Conservation (phyloP, 768 basidiomycete genomes). For the Lepiota brunneoincarnata region DNA sequence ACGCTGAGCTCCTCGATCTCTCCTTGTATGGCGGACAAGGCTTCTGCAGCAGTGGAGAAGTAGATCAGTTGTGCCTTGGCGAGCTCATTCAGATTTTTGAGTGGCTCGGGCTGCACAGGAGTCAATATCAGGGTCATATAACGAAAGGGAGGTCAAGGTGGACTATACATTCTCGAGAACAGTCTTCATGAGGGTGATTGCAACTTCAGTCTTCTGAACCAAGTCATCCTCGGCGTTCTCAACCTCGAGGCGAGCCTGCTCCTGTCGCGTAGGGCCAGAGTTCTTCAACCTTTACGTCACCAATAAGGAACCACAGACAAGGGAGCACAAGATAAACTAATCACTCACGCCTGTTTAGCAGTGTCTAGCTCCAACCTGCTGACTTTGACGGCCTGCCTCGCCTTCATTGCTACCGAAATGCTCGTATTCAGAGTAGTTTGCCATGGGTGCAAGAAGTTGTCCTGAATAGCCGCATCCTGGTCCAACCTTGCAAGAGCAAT, state of each 20-base stretch:
- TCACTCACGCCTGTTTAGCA: slow-evolving; percentile 80
- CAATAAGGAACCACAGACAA: not conserved
- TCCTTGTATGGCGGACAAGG: slow-evolving; percentile 78
- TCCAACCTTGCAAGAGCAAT: slow-evolving; percentile 71
- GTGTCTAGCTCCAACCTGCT: slow-evolving; percentile 88
- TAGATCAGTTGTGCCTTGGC: slow-evolving; percentile 86
- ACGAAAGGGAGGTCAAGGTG: slow-evolving; percentile 5
- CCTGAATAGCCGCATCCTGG: slow-evolving; percentile 73
- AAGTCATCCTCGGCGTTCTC: slow-evolving; percentile 95
- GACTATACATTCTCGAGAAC: slow-evolving; percentile 90
- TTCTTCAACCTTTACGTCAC: slow-evolving; percentile 64
- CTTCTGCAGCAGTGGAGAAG: slow-evolving; percentile 76
- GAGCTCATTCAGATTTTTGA: slow-evolving; percentile 92
- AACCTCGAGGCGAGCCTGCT: slow-evolving; percentile 88
- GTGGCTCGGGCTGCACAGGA: slow-evolving; percentile 76
- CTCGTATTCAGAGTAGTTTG: slow-evolving; percentile 81
- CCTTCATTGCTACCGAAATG: slow-evolving; percentile 90
- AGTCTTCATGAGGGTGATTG: slow-evolving; percentile 96
- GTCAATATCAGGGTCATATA: slow-evolving; percentile 4
- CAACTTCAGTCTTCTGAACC: slow-evolving; percentile 97
- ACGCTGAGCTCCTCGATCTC: slow-evolving; percentile 93
- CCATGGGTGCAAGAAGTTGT: slow-evolving; percentile 78
- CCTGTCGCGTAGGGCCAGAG: slow-evolving; percentile 73
- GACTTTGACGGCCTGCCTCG: slow-evolving; percentile 74
- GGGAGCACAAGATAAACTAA: not conserved